Percentiles rank a stretch among this genome's conserved stretches.
Evolutionary conservation across 2,329 filamentous ascomycete species (phyloP).

Genomic region (Arthrobotrys sinensis): DNA sequence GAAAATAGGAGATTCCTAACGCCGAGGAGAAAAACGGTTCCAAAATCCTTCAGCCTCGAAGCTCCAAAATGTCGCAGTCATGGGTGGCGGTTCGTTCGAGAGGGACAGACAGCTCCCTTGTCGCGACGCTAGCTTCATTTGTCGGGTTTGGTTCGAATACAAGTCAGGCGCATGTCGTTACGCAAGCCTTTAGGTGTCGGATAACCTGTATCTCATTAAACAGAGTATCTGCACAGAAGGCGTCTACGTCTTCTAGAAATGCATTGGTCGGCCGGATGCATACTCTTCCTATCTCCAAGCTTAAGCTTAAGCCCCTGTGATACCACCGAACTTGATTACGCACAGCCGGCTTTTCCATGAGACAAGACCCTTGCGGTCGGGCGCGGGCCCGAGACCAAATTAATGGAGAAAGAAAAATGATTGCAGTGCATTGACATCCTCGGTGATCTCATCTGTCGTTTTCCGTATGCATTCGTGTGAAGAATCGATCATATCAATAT

Average conservation of each 20-base stretch:
- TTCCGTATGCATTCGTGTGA: not conserved
- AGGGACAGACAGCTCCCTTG: not conserved
- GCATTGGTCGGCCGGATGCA: not conserved
- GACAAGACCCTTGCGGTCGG: not conserved
- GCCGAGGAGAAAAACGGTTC: slow-evolving; percentile 3
- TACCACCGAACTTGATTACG: not conserved
- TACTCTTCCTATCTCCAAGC: not conserved
- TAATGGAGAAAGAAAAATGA: not conserved
- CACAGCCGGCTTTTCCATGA: not conserved
- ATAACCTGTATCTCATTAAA: not conserved
- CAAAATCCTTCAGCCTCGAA: slow-evolving; percentile 41
- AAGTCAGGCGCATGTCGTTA: not conserved
- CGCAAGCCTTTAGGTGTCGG: slow-evolving; percentile 23
- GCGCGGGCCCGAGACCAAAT: too few relatives aligned
- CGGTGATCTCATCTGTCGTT: not conserved
- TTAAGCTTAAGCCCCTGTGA: not conserved
- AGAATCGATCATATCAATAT: not conserved
- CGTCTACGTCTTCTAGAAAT: slow-evolving; percentile 13
- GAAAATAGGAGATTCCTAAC: not conserved
- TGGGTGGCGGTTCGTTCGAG: slow-evolving; percentile 17
- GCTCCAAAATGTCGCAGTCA: slow-evolving; percentile 41
- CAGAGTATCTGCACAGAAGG: slow-evolving; percentile 14
- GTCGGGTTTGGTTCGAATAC: not conserved
- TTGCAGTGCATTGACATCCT: not conserved
- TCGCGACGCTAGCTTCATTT: slow-evolving; percentile 31